Base-by-base conservation (phyloP, 371 early-diverging fungal species). In the Syncephalastrum contaminatum region DNA sequence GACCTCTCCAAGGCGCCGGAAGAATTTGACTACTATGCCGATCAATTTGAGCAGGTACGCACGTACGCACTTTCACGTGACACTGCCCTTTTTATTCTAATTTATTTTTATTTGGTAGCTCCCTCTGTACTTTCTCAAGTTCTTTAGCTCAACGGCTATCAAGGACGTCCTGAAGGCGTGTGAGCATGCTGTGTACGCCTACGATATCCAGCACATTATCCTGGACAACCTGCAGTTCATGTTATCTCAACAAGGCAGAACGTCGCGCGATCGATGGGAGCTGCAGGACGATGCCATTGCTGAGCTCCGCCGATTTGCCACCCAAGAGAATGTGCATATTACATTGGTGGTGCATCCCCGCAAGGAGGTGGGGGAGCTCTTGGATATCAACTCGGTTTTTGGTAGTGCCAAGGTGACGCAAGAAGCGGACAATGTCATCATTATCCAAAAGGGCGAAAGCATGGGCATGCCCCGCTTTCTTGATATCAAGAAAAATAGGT, bases 141-240 rank as follows among this genome's bases (percentile, higher is more conserved):
- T 88, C 63, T 87, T 85, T 57, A 91, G 91, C 41, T 86, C 84
- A 58, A 91, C 91, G 43, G 64, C 79, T 4, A 80, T 89, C 25
- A 60, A 75, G 13, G 81, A 82, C 7, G 88, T 91, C 13, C 43
- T 89, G 13, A 73, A 84, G 36, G 85, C 88, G n/a, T 86, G 89
- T 78, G 67, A 80, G 16, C 85, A 87, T 56, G 88, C 89, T 1
- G 86, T 88, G 0, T 77, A 88, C 46, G 85, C 86, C 1, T 83
- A 85, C 57, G 88, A 84, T 64, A 83, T 91, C 22, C 83, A 82
- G 56, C 90, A 90, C 63, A 77, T 91, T 19, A 68, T 91, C 25
- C 73, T 91, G 14, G 91, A 91, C 55, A 91, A 91, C 51, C 67
- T 91, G 48, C 91, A 91, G 66, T 91, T 91, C 43, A 90, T 91